Percentiles rank a stretch among this genome's conserved stretches.
Evolutionary conservation across 129 eudicot genomes (phyloP).

Genomic region (Lactuca saligna): DNA sequence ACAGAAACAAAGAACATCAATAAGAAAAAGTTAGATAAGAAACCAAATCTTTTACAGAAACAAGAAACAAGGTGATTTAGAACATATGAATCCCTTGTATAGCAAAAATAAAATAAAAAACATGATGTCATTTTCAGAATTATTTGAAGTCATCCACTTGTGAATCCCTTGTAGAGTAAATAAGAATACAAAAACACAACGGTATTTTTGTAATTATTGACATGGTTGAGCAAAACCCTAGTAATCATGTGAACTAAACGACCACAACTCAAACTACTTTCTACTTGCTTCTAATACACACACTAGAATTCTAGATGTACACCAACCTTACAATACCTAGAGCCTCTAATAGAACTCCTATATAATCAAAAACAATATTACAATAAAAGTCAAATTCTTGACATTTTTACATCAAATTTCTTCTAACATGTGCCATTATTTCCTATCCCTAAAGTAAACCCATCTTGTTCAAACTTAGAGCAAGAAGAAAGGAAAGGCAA

Average conservation of each 20-base stretch:
- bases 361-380: constrained; percentile 2
- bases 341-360: constrained; percentile 3
- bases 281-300: background rate
- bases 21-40: no score
- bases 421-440: constrained; percentile 23
- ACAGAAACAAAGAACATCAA: no score
- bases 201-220: background rate
- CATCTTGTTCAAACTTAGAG: constrained; percentile 21
- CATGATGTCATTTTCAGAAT: no score
- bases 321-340: constrained; percentile 3
- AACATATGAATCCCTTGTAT: no score
- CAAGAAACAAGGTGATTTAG: no score
- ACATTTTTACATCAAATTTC: constrained; percentile 10
- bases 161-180: no score
- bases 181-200: no score
- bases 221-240: constrained; percentile 1
- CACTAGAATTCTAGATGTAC: background rate
- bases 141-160: no score
- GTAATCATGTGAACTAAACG: background rate
- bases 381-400: constrained; percentile 8
- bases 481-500: constrained; percentile 23
- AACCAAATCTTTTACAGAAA: no score
- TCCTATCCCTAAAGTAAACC: constrained; percentile 16
- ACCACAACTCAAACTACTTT: background rate
- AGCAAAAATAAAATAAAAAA: no score